phyloP scores from a whole-genome alignment of 75 land plant species.

The Selaginella moellendorffii region DNA sequence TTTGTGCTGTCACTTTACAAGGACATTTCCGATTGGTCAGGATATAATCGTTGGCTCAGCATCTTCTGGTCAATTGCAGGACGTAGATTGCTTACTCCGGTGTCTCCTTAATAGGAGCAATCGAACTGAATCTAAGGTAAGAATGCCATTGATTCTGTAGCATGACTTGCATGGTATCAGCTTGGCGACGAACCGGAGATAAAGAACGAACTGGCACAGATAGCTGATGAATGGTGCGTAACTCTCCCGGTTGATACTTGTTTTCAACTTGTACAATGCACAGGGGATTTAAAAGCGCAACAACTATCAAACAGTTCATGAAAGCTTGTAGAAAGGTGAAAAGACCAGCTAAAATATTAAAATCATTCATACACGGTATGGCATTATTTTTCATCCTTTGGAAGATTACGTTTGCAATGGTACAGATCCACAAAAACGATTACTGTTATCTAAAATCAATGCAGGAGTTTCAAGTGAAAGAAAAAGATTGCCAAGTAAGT shows the following conservation, averaged over 20 bases:
- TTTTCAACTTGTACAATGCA: background rate
- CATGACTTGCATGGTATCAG: background rate
- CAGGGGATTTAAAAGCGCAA: slow-evolving; percentile 8
- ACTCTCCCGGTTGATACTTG: background rate
- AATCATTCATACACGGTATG: background rate
- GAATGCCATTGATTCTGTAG: background rate
- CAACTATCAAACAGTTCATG: slow-evolving; percentile 2
- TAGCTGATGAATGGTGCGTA: slow-evolving; percentile 21
- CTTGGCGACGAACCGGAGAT: background rate
- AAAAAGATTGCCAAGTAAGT: background rate
- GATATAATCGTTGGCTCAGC: no score
- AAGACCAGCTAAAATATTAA: background rate
- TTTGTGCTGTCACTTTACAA: background rate
- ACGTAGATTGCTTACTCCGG: background rate
- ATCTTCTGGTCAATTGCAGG: background rate
- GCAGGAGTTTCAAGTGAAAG: background rate
- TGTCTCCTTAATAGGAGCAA: background rate
- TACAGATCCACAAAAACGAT: background rate
- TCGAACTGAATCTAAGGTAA: background rate
- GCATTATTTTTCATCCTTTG: background rate
- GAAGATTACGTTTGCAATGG: background rate
- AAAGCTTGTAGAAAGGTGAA: background rate
- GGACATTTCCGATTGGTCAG: background rate
- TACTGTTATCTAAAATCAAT: background rate
- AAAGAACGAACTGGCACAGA: slow-evolving; percentile 18